A percentile compares a stretch with the other conserved stretches of the same genome.
phyloP scores from a whole-genome alignment of 257 asterid species.

The Solanum piurae region DNA sequence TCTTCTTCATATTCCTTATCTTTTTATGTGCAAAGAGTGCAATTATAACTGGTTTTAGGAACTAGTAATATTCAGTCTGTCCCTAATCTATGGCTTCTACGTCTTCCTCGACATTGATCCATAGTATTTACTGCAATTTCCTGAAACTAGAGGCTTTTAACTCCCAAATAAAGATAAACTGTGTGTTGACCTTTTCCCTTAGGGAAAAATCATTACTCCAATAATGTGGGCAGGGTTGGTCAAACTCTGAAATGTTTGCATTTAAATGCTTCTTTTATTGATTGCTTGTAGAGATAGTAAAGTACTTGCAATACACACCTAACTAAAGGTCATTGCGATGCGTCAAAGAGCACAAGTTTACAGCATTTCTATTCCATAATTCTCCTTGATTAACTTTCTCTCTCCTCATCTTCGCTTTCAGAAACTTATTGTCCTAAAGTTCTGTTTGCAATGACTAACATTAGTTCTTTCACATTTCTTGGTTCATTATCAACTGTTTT shows the following conservation, averaged over 20 bases:
- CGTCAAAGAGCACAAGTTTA: background rate
- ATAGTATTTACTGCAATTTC: background rate
- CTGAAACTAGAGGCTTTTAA: background rate
- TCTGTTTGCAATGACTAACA: background rate
- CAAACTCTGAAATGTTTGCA: background rate
- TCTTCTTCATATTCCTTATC: background rate
- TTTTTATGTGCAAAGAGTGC: background rate
- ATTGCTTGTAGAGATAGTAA: background rate
- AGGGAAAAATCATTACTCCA: background rate
- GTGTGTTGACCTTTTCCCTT: background rate
- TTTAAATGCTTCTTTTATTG: too few species aligned
- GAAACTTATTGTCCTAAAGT: background rate
- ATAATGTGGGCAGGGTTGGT: background rate
- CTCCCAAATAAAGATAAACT: background rate
- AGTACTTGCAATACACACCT: background rate
- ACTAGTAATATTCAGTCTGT: background rate
- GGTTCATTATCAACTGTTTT: constrained; percentile 6
- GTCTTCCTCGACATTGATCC: background rate
- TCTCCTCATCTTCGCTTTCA: background rate
- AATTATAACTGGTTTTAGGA: background rate
- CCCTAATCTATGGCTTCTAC: background rate
- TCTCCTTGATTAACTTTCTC: background rate
- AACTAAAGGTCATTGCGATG: background rate
- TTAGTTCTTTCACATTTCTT: background rate
- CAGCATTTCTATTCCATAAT: background rate